These are phyloP conservation scores for Phtheirospermum japonicum DNA, from an alignment of 257 asterid species.

Conservation along the genomic window DNA sequence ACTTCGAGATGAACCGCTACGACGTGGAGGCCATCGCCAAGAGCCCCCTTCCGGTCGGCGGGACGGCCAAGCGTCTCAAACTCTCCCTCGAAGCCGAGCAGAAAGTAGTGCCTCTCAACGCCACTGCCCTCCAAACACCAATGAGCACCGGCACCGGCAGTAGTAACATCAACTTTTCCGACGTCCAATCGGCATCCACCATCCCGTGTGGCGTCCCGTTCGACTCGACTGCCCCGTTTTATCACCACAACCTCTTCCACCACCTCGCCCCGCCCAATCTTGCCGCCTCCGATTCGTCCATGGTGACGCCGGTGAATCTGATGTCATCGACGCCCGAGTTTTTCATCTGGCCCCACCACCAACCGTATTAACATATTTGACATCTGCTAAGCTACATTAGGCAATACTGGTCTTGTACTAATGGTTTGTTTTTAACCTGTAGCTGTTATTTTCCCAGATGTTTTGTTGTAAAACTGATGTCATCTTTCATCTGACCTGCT, in stretches of 20 bases:
- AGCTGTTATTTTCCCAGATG: not conserved
- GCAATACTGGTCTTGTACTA: conserved; percentile 28
- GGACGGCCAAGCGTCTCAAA: conserved; percentile 75
- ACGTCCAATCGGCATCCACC: conserved; percentile 45
- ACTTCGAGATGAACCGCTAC: conserved; percentile 87
- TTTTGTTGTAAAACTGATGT: conserved; percentile 31
- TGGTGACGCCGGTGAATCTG: conserved; percentile 43
- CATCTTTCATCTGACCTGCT: conserved; percentile 36
- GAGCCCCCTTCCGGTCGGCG: conserved; percentile 87
- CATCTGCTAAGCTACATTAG: conserved; percentile 8
- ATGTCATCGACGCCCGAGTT: conserved; percentile 58
- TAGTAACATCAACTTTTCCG: conserved; percentile 54
- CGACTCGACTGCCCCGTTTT: conserved; percentile 41
- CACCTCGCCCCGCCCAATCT: conserved; percentile 35
- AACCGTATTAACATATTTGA: conserved; percentile 43
- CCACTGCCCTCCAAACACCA: conserved; percentile 32
- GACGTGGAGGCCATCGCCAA: conserved; percentile 78
- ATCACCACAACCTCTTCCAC: conserved; percentile 62
- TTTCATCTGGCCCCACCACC: conserved; percentile 88
- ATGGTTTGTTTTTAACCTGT: conserved; percentile 27
- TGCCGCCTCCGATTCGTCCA: conserved; percentile 30
- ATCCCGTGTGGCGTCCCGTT: conserved; percentile 66
- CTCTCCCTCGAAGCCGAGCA: conserved; percentile 55
- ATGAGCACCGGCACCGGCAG: conserved; percentile 32
- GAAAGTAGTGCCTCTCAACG: conserved; percentile 28